phyloP scores from a whole-genome alignment of 2,329 filamentous ascomycete genomes.

The Sclerotinia spermophila region DNA sequence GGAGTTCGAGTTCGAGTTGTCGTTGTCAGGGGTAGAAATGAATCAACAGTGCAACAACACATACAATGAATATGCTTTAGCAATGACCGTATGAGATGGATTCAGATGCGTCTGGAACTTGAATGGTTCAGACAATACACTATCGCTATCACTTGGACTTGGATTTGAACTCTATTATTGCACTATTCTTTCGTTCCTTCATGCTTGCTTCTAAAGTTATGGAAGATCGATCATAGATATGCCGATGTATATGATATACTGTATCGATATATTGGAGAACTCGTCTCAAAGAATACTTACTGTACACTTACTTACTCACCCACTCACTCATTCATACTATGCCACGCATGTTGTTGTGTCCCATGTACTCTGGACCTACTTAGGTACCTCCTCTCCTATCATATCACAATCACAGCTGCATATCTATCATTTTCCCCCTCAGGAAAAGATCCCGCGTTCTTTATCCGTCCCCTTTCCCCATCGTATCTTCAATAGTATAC shows the following conservation, averaged over 20 bases:
- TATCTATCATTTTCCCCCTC: background rate
- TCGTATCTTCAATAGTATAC: background rate
- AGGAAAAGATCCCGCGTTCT: background rate
- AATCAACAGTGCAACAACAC: too few relatives aligned
- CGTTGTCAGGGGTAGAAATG: background rate
- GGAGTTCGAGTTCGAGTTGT: too few relatives aligned
- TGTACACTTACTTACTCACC: too few relatives aligned
- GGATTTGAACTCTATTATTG: background rate
- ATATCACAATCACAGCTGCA: background rate
- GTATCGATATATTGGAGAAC: background rate
- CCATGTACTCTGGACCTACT: background rate
- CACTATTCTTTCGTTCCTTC: background rate
- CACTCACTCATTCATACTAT: background rate
- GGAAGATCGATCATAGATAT: background rate
- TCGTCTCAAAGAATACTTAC: background rate
- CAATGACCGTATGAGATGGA: background rate
- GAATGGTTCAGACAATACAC: background rate
- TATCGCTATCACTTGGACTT: background rate
- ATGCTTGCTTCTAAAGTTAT: background rate
- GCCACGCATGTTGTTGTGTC: background rate
- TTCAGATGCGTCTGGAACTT: background rate
- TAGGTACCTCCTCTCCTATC: background rate
- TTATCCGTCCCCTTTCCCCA: background rate
- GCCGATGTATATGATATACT: too few relatives aligned
- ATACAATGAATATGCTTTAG: too few relatives aligned